These are phyloP conservation scores for Jamesozyma hellenica DNA, from an alignment of 805 yeast genomes.

Conservation along the genomic window DNA sequence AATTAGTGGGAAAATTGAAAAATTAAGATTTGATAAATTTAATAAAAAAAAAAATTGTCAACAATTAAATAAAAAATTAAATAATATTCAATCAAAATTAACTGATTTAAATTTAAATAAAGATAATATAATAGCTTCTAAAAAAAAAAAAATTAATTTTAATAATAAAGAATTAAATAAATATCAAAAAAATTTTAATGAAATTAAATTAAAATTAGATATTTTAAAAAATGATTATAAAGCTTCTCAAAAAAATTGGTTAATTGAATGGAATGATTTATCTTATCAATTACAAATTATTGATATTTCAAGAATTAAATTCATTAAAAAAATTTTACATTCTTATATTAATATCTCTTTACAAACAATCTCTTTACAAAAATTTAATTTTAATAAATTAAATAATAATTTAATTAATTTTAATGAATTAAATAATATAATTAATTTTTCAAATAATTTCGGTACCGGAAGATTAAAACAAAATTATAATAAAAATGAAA, in stretches of 20 bases:
- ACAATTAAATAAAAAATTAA: slow-evolving; percentile 19
- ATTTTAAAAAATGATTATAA: slow-evolving; percentile 25
- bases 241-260: slow-evolving; percentile 26
- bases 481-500: not conserved
- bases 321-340: slow-evolving; percentile 22
- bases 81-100: slow-evolving; percentile 17
- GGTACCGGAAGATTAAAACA: slow-evolving; percentile 30
- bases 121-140: slow-evolving; percentile 24
- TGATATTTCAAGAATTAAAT: slow-evolving; percentile 23
- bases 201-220: slow-evolving; percentile 19
- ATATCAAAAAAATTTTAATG: slow-evolving; percentile 23
- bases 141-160: slow-evolving; percentile 21
- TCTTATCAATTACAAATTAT: slow-evolving; percentile 23
- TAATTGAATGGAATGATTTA: slow-evolving; percentile 25
- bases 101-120: slow-evolving; percentile 25
- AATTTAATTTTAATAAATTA: slow-evolving; percentile 20
- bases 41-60: slow-evolving; percentile 24
- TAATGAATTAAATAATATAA: slow-evolving; percentile 25
- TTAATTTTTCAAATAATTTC: slow-evolving; percentile 23
- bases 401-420: slow-evolving; percentile 17
- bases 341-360: slow-evolving; percentile 18
- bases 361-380: slow-evolving; percentile 24
- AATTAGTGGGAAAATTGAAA: slow-evolving; percentile 24
- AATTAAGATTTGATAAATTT: slow-evolving; percentile 21
- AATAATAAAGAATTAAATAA: slow-evolving; percentile 22